Evolutionary conservation across 1,284 basidiomycete species (phyloP).

Genomic region (Cutaneotrichosporon curvatum): DNA sequence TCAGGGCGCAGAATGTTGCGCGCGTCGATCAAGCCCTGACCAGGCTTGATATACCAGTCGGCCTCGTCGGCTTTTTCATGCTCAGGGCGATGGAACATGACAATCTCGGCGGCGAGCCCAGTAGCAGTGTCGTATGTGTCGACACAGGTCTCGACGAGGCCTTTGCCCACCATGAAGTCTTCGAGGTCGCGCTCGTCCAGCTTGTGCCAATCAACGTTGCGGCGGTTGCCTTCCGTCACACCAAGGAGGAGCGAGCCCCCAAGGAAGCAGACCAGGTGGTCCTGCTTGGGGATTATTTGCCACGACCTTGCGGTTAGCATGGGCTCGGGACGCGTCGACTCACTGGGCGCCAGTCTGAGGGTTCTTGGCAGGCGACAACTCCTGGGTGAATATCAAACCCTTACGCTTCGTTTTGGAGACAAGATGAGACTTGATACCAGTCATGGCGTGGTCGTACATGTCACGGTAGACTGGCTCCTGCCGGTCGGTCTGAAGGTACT

Average conservation of each 20-base stretch:
- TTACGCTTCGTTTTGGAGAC: conserved; percentile 57
- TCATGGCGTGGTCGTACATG: conserved; percentile 83
- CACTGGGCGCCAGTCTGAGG: conserved; percentile 33
- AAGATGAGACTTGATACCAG: conserved; percentile 69
- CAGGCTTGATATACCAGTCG: conserved; percentile 80
- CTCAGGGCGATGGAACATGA: conserved; percentile 58
- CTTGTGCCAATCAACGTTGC: conserved; percentile 24
- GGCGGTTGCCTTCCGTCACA: conserved; percentile 63
- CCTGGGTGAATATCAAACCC: conserved; percentile 69
- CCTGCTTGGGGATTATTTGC: conserved; percentile 76
- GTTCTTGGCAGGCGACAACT: conserved; percentile 52
- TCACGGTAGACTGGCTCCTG: conserved; percentile 72
- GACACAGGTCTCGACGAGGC: conserved; percentile 80
- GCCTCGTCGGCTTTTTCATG: conserved; percentile 46
- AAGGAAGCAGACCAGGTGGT: conserved; percentile 93
- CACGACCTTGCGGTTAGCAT: conserved; percentile 51
- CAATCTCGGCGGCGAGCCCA: conserved; percentile 78
- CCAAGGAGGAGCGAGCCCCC: conserved; percentile 87
- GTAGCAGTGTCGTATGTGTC: conserved; percentile 78
- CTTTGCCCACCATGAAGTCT: conserved; percentile 75
- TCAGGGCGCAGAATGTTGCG: conserved; percentile 91
- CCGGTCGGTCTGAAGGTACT: conserved; percentile 55
- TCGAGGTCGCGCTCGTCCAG: conserved; percentile 55
- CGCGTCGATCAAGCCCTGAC: conserved; percentile 60
- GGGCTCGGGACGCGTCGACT: conserved; percentile 8